A percentile compares a stretch with the other conserved stretches of the same genome.
Evolutionary conservation across 2,329 filamentous ascomycete genomes (phyloP).

Genomic region (Scytalidium sp.): DNA sequence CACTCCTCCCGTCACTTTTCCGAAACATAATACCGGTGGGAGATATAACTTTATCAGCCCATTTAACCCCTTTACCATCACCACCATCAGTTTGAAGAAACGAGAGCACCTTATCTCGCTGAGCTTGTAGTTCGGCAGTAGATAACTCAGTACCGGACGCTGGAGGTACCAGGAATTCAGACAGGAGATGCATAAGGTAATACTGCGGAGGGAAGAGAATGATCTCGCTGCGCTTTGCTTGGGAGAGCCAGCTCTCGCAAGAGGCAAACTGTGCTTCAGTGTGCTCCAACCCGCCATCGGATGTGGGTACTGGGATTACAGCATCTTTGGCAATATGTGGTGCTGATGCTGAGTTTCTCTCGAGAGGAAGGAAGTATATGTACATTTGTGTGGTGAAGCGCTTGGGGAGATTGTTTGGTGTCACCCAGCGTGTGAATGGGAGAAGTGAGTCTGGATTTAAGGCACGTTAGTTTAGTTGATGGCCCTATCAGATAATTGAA

Average conservation of each 20-base stretch:
- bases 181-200: conserved; percentile 63
- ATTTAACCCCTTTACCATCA: conserved; percentile 37
- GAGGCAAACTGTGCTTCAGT: conserved; percentile 78
- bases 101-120: conserved; percentile 49
- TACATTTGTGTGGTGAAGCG: conserved; percentile 98
- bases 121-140: conserved; percentile 35
- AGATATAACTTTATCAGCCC: conserved; percentile 61
- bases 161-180: conserved; percentile 45
- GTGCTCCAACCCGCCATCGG: conserved; percentile 62
- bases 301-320: conserved; percentile 53
- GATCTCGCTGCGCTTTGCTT: conserved; percentile 62
- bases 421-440: conserved; percentile 91
- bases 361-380: conserved; percentile 76
- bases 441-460: conserved; percentile 54
- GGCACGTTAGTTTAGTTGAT: not conserved
- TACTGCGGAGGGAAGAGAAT: conserved; percentile 90
- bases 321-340: conserved; percentile 19
- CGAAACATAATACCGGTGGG: conserved; percentile 45
- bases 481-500: no score
- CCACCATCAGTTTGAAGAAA: conserved; percentile 47
- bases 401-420: conserved; percentile 67
- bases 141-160: conserved; percentile 22
- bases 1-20: conserved; percentile 47
- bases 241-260: conserved; percentile 64
- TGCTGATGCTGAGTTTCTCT: conserved; percentile 15